phyloP scores from a whole-genome alignment of 257 asterid species.

The Ocimum tenuiflorum region DNA sequence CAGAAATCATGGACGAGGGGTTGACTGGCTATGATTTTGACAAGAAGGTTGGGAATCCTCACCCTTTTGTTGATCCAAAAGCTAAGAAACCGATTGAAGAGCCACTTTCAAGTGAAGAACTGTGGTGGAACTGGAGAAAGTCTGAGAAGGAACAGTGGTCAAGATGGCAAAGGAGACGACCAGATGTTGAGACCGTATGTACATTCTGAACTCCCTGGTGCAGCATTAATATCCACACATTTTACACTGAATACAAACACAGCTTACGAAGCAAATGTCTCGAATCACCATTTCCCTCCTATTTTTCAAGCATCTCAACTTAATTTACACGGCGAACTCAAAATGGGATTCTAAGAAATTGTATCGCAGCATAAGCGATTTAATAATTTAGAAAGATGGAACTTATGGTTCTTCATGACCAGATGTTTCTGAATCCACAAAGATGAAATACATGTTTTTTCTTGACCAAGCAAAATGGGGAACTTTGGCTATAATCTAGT shows the following conservation, averaged over 20 bases:
- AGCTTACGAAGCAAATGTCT: background rate
- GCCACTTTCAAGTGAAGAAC: slow-evolving; percentile 73
- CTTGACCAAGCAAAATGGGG: too few species aligned
- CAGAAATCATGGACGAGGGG: slow-evolving; percentile 45
- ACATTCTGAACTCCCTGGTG: slow-evolving; percentile 8
- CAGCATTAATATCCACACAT: background rate
- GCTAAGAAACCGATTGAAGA: slow-evolving; percentile 54
- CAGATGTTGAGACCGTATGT: slow-evolving; percentile 87
- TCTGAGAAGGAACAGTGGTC: slow-evolving; percentile 92
- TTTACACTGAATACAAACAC: background rate
- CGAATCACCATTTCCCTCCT: background rate
- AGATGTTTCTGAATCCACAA: too few species aligned
- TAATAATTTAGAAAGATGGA: too few species aligned
- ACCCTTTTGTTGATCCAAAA: slow-evolving; percentile 75
- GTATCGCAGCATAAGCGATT: too few species aligned
- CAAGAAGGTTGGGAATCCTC: slow-evolving; percentile 71
- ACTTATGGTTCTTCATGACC: too few species aligned
- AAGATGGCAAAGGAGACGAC: slow-evolving; percentile 92
- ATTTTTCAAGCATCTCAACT: background rate
- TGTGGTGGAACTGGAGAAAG: slow-evolving; percentile 99
- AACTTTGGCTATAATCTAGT: too few species aligned
- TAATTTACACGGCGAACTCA: background rate
- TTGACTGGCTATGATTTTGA: slow-evolving; percentile 64
- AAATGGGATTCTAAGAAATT: background rate
- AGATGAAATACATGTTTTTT: too few species aligned